Conservation (phyloP, 129 eudicot species). For the Flaveria brownii region DNA sequence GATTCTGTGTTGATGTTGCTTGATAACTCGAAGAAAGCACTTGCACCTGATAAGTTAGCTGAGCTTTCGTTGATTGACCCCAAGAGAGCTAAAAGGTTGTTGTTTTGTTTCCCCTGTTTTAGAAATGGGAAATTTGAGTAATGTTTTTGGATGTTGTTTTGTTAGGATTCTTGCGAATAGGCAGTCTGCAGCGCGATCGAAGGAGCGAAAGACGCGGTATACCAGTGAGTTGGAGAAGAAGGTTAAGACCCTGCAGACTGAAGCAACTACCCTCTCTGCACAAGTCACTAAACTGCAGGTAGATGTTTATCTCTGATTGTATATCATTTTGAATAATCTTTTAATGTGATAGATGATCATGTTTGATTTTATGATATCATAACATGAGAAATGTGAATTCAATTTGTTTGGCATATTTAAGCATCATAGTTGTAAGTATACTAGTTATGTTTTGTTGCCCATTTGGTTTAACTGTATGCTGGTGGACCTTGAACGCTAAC, state of each 20-base stretch:
- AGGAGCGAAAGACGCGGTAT: conserved; percentile 73
- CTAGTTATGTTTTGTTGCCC: too few species aligned
- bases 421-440: too few species aligned
- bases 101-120: not conserved
- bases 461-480: too few species aligned
- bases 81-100: conserved; percentile 83
- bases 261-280: conserved; percentile 85
- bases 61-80: conserved; percentile 87
- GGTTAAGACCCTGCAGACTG: conserved; percentile 87
- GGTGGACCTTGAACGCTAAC: too few species aligned
- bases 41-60: conserved; percentile 69
- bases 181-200: conserved; percentile 92
- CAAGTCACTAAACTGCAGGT: conserved; percentile 88
- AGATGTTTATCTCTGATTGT: not conserved
- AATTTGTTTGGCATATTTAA: not conserved
- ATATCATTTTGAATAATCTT: not conserved
- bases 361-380: not conserved
- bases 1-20: conserved; percentile 3
- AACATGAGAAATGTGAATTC: conserved; percentile 6
- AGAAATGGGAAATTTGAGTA: not conserved
- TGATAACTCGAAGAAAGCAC: conserved; percentile 59
- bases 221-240: conserved; percentile 84
- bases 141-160: not conserved
- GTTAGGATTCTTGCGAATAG: conserved; percentile 92
- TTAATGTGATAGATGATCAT: conserved; percentile 35